Base-by-base conservation (phyloP, 768 basidiomycete species). In the Tricholoma bakamatsutake region DNA sequence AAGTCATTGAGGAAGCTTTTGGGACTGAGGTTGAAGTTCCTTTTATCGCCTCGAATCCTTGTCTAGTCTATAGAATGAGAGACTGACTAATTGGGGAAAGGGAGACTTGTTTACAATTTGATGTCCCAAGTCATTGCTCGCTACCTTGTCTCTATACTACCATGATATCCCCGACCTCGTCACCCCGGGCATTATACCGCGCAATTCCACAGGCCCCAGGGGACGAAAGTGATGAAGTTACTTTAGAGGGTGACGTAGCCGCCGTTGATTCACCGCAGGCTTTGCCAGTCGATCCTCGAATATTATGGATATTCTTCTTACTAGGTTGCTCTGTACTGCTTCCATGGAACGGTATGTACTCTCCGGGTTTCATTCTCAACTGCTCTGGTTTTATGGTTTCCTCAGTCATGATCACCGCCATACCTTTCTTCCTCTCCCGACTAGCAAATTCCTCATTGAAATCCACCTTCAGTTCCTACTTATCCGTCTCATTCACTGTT, bases 321-420 rank as follows among this genome's bases (percentile, higher is more conserved):
- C 53, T 63, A 40, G 62, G 93, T 2, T 86, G 86, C 55, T 87
- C 90, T 17, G 80, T 87, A 3, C 76, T 97, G 6, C 70, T 97
- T 15, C 86, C 90, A 28, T 97, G 93, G 93, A 96, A 94, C 65
- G 92, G 93, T 93, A 67, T 65, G 79, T 66, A 13, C 10, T 3
- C 5, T 27, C 18, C 46, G 3, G 6, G 13, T 30, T 49, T 13
- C 31, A 56, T 15, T 10, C 12, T 43, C 28, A 45, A 46, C 5
- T 34, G 34, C 45, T 28, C 27, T n/a, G 39, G 30, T 50, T 17
- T 49, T 39, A 51, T 4, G 17, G 9, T 40, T 3, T 18, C n/a
- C n/a, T 18, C 55, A 96, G 93, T 85, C 1, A 74, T 94, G 64
- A 93, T 97, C 24, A 96, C 90, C 31, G 91, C 88, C 0, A 85